Conservation (phyloP, 2,329 filamentous ascomycete genomes). For the Clathrospora elynae region DNA sequence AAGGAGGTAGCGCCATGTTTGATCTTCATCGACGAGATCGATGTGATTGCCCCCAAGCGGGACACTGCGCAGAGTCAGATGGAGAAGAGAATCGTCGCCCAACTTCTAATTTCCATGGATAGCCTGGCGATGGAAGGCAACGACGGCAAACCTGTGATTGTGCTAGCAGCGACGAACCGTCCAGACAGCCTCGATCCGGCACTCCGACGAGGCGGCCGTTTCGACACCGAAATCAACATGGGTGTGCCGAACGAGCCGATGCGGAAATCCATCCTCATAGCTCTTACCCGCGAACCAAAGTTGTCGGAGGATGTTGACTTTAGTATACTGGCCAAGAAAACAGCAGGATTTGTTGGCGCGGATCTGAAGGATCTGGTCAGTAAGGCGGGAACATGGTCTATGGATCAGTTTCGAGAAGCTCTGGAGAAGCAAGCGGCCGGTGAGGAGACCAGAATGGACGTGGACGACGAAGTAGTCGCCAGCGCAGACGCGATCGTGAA, state of each 20-base stretch:
- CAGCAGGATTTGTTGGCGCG: conserved; percentile 90
- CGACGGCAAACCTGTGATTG: conserved; percentile 78
- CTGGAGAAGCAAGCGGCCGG: conserved; percentile 51
- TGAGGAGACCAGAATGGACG: conserved; percentile 56
- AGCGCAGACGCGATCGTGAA: conserved; percentile 24
- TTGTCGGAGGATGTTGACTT: conserved; percentile 76
- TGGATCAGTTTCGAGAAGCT: conserved; percentile 63
- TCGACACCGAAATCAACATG: conserved; percentile 84
- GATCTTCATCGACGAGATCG: conserved; percentile 90
- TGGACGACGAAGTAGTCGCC: conserved; percentile 48
- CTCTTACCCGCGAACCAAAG: conserved; percentile 69
- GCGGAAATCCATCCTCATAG: conserved; percentile 76
- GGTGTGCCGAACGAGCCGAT: conserved; percentile 81
- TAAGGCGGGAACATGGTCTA: conserved; percentile 68
- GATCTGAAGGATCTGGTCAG: conserved; percentile 77
- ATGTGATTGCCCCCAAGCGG: conserved; percentile 85
- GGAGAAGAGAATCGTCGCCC: conserved; percentile 83
- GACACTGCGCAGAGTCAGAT: conserved; percentile 85
- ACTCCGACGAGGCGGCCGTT: conserved; percentile 73
- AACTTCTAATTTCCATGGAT: conserved; percentile 86
- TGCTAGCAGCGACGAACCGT: conserved; percentile 87
- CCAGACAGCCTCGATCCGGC: conserved; percentile 85
- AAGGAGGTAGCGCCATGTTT: conserved; percentile 84
- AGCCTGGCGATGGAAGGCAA: conserved; percentile 72
- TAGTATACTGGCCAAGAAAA: conserved; percentile 74